Percentiles rank a stretch among this genome's conserved stretches.
These are phyloP conservation scores for Hypoxylon intermedium DNA, from an alignment of 495 filamentous ascomycete species.

Conservation along the genomic window DNA sequence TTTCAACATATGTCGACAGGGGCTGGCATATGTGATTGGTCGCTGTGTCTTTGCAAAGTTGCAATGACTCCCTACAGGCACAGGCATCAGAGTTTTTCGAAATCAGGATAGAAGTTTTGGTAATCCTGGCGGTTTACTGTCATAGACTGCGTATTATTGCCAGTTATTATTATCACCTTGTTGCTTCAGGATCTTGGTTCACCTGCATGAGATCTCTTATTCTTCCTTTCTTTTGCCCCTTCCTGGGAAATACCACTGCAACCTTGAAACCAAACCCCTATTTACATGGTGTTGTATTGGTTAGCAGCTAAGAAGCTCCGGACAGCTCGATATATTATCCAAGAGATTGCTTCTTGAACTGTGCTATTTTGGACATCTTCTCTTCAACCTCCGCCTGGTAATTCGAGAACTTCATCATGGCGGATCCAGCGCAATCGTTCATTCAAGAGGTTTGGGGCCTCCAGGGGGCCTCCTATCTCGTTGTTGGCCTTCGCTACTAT, in stretches of 20 bases:
- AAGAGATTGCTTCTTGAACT: not conserved
- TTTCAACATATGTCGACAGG: not conserved
- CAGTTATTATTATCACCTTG: not conserved
- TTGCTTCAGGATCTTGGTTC: not conserved
- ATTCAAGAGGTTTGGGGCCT: slow-evolving; percentile 43
- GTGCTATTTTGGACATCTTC: not conserved
- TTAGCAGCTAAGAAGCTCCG: not conserved
- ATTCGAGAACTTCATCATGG: slow-evolving; percentile 3
- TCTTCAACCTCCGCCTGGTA: not conserved
- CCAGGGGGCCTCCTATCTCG: slow-evolving; percentile 39
- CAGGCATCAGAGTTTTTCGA: not conserved
- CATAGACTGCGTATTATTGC: too few species aligned
- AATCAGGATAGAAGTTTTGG: not conserved
- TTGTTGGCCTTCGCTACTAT: slow-evolving; percentile 41
- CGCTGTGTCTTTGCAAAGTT: not conserved
- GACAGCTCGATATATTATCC: not conserved
- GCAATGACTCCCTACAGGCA: not conserved
- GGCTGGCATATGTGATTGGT: not conserved
- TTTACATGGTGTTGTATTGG: too few species aligned
- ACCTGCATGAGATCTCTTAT: slow-evolving; percentile 2
- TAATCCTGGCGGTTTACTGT: not conserved
- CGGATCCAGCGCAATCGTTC: slow-evolving; percentile 25
- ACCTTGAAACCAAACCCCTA: not conserved
- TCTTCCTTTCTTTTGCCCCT: not conserved
- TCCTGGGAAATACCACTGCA: not conserved